phyloP scores from a whole-genome alignment of 1,284 basidiomycete species.

The Malassezia sympodialis region DNA sequence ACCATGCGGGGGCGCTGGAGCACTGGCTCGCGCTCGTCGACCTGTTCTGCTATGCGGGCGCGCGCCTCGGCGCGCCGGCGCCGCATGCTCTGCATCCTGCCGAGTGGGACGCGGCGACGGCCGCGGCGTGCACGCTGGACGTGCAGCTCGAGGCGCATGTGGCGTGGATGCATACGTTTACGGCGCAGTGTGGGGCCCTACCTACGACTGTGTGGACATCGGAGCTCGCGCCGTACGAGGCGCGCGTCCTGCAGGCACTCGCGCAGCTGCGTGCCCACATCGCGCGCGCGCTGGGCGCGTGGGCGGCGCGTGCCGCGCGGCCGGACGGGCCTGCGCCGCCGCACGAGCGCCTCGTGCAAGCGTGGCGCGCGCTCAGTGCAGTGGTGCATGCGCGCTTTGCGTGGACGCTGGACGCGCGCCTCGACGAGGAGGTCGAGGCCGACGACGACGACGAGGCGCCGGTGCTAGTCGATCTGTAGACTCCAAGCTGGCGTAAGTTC shows the following conservation, averaged over 20 bases:
- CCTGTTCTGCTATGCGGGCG: conserved; percentile 24
- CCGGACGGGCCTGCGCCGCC: neutral
- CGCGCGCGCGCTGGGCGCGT: conserved; percentile 7
- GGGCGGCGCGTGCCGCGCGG: neutral
- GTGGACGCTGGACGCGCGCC: conserved; percentile 9
- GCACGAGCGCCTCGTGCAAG: conserved; percentile 6
- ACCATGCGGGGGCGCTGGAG: conserved; percentile 23
- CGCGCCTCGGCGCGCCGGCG: conserved; percentile 22
- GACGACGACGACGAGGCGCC: conserved; percentile 15
- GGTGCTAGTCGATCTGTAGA: conserved; percentile 7
- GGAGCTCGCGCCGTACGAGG: conserved; percentile 1
- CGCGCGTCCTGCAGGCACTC: conserved; percentile 5
- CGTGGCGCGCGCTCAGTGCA: conserved; percentile 8
- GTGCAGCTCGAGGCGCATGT: conserved; percentile 14
- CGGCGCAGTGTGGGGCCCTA: conserved; percentile 4
- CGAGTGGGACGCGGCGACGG: conserved; percentile 6
- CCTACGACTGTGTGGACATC: conserved; percentile 4
- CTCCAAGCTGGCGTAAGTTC: neutral
- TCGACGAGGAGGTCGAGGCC: conserved; percentile 17
- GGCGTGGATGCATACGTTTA: conserved; percentile 4
- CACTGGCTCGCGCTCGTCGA: conserved; percentile 24
- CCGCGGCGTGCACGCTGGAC: neutral
- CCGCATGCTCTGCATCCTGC: conserved; percentile 21
- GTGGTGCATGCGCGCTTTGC: neutral
- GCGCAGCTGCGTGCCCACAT: conserved; percentile 13